A percentile compares a stretch with the other conserved stretches of the same genome.
Conservation (phyloP, 1,139 yeast species). For the Candida sp. region DNA sequence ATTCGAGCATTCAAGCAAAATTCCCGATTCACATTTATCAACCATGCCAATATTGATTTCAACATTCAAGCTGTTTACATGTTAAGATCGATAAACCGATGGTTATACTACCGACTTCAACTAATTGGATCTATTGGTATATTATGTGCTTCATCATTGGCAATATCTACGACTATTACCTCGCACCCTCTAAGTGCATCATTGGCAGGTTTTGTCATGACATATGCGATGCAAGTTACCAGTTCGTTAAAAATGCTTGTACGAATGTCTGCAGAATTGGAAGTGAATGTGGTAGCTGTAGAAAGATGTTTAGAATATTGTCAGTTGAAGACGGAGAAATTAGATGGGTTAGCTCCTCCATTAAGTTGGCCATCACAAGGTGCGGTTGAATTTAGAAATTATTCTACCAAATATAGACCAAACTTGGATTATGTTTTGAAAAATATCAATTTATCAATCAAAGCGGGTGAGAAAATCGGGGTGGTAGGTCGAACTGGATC, state of each 20-base stretch:
- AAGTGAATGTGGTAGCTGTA: slow-evolving; percentile 26
- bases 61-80: slow-evolving; percentile 59
- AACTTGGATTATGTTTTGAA: slow-evolving; percentile 28
- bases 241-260: slow-evolving; percentile 22
- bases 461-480: slow-evolving; percentile 28
- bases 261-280: slow-evolving; percentile 29
- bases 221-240: slow-evolving; percentile 28
- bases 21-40: slow-evolving; percentile 50
- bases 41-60: slow-evolving; percentile 59
- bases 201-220: slow-evolving; percentile 34
- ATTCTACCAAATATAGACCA: slow-evolving; percentile 27
- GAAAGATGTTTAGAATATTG: slow-evolving; percentile 32
- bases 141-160: slow-evolving; percentile 21
- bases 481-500: slow-evolving; percentile 37
- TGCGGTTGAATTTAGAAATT: slow-evolving; percentile 21
- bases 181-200: slow-evolving; percentile 20
- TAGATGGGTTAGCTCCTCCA: slow-evolving; percentile 20
- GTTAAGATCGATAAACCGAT: slow-evolving; percentile 34
- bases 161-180: slow-evolving; percentile 17
- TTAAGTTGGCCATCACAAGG: slow-evolving; percentile 26
- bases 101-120: slow-evolving; percentile 32
- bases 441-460: slow-evolving; percentile 19
- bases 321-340: slow-evolving; percentile 22
- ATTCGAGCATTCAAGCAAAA: slow-evolving; percentile 54
- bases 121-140: slow-evolving; percentile 25